Base-by-base conservation (phyloP, 306 rosid species). In the Cyclanthera cordifolia region DNA sequence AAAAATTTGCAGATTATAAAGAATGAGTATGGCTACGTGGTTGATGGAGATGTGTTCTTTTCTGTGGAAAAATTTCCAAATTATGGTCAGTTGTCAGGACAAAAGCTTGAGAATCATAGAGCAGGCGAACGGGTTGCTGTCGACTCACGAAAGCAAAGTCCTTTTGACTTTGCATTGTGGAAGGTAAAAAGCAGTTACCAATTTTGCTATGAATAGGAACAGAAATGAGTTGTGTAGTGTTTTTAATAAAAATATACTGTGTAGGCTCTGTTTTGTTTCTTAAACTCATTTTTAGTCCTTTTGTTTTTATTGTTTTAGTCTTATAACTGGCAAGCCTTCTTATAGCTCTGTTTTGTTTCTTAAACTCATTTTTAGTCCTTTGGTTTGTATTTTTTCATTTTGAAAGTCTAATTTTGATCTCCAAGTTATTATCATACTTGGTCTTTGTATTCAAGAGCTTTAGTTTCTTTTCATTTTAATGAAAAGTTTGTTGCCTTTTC, bases 121-220 rank as follows among this genome's bases (percentile, higher is more conserved):
- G 99, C 99, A 0, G 97, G 97, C 7, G 97, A 92, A 69, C 89
- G 96, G 37, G 97, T 92, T 43, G 92, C 90, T 66, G 83, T 89
- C 0, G 96, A 92, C 82, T 67, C 90, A 46, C 85, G 97, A 79
- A 92, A 92, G 84, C 87, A 72, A 23, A 84, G 84, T 76, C 96
- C 93, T 32, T 88, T 91, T 55, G 97, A 92, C 77, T 92, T 92
- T 80, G 96, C 97, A 30, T 76, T 92, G 82, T 92, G 97, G 97
- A 92, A 92, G 95, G 97, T 92, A 61, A 21, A 70, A 73, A 55
- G 3, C 21, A 8, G 19, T 64, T 74, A 57, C 73, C 64, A 27
- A 45, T 79, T 74, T 54, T 74, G 53, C 58, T 25, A 27, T 48
- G 41, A 34, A 34, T 34, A 34, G 41, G 8, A 32, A 5, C 67